A percentile compares a stretch with the other conserved stretches of the same genome.
These are phyloP conservation scores for Globisporangium alternatum DNA, from an alignment of 352 stramenopile species.

Conservation along the genomic window DNA sequence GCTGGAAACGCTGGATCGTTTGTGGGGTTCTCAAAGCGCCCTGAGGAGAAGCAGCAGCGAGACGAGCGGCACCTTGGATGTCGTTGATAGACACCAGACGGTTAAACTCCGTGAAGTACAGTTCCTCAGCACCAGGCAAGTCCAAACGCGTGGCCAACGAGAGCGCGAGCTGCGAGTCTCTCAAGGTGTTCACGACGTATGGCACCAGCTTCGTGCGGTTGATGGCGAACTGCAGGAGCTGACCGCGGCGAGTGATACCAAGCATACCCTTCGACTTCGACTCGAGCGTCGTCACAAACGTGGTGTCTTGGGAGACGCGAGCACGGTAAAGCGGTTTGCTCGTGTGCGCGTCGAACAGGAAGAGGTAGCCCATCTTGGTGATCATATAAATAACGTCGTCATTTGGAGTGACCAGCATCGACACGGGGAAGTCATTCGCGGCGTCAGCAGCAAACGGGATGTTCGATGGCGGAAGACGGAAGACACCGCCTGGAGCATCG, in stretches of 20 bases:
- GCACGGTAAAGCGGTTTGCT: constrained; percentile 98
- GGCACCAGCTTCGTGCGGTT: constrained; percentile 98
- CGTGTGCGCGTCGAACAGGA: constrained; percentile 99
- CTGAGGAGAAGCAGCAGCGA: constrained; percentile 90
- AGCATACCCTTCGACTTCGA: constrained; percentile 95
- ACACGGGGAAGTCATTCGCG: constrained; percentile 98
- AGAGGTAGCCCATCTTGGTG: constrained; percentile 99
- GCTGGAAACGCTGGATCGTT: constrained; percentile 99
- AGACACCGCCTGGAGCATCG: constrained; percentile 92
- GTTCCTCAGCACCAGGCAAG: constrained; percentile 96
- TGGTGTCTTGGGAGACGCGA: constrained; percentile 96
- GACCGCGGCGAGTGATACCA: constrained; percentile 96
- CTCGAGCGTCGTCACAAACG: constrained; percentile 94
- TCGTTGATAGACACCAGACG: constrained; percentile 86
- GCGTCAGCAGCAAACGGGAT: constrained; percentile 98
- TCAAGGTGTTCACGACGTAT: constrained; percentile 98
- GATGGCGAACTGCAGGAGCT: constrained; percentile 96
- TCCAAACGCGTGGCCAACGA: constrained; percentile 95
- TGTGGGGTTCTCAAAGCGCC: constrained; percentile 94
- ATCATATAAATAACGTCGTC: constrained; percentile 98
- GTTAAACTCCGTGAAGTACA: constrained; percentile 99
- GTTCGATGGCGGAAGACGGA: constrained; percentile 90
- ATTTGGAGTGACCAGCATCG: constrained; percentile 89
- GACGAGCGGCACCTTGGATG: constrained; percentile 79
- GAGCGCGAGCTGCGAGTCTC: constrained; percentile 96